Evolutionary conservation across 331 rosid genomes (phyloP), one percentile per base, ranked within the genome.

Genomic region (Pyracantha coccinea): DNA sequence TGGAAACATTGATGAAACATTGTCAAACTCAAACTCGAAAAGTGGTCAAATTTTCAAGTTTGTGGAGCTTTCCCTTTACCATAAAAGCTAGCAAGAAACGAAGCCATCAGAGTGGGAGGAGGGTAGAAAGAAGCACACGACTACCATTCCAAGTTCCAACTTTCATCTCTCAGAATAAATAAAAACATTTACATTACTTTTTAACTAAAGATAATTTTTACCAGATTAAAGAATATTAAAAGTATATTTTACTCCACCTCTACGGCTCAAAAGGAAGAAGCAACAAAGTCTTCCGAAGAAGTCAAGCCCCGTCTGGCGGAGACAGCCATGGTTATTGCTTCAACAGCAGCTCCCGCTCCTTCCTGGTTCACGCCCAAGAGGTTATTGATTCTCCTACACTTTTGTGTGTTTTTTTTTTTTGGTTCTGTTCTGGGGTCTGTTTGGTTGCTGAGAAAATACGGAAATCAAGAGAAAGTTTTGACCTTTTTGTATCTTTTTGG

Each of bases 351-450:
- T 76, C 83, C 86, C 10, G 12, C 83, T 24, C 73, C 84, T 31
- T 88, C 93, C 25, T 90, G 93, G 90, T 86, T 86, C 81, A 86
- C 96, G 66, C 93, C 96, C 27, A 88, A 83, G 60, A 86, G 90
- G 92, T 87, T 7, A 64, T 62, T 52, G 24, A 23, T 13, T 33
- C 21, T 47, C 32, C 54, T 74, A 69, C 29, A 8, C 29, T 38
- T 67, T 41, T 59, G 59, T 23, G 35, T 45, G 44, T 45, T 8
- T 44, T 14, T 52, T 17, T 52, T 38, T 62, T 17, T 68, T 52
- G 16, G 29, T 45, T 55, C 7, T 5, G 67, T 27, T 62, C 41
- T 62, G 16, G 67, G 21, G 67, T 16, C 41, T 31, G n/a, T 65
- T 60, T 32, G 29, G 28, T 27, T 31, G 35, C 68, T 2, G 27